These are phyloP conservation scores for Iris pallida DNA, from an alignment of 116 monocot genomes.

Conservation along the genomic window DNA sequence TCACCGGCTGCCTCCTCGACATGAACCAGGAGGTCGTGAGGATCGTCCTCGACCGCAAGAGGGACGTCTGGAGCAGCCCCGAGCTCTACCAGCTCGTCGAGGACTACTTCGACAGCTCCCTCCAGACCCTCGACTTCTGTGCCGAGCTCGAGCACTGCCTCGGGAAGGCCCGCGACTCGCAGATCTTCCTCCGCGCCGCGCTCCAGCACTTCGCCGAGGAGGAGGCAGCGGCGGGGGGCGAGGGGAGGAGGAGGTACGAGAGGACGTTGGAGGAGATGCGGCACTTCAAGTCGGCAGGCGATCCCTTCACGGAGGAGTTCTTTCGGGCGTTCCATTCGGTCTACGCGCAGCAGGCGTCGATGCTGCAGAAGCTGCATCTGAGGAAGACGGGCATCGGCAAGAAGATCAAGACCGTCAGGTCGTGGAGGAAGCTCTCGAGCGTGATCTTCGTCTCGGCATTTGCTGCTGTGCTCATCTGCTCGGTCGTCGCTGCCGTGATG, in stretches of 20 bases:
- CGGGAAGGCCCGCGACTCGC: conserved; percentile 45
- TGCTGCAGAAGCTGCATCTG: conserved; percentile 58
- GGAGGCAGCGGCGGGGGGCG: background rate
- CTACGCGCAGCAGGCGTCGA: conserved; percentile 38
- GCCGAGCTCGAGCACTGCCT: conserved; percentile 60
- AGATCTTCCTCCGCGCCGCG: conserved; percentile 55
- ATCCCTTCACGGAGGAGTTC: conserved; percentile 73
- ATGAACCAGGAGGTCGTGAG: conserved; percentile 76
- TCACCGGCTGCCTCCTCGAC: conserved; percentile 72
- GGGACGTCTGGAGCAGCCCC: conserved; percentile 60
- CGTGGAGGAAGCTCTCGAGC: too few species aligned
- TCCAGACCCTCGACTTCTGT: conserved; percentile 69
- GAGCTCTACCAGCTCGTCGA: conserved; percentile 62
- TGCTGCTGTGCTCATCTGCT: too few species aligned
- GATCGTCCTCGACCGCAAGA: conserved; percentile 62
- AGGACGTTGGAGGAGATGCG: conserved; percentile 58
- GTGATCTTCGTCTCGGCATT: too few species aligned
- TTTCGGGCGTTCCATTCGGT: conserved; percentile 44
- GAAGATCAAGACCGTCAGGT: too few species aligned
- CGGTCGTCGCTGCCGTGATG: too few species aligned
- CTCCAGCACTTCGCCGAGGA: conserved; percentile 41
- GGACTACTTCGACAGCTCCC: conserved; percentile 64
- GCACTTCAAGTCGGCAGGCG: conserved; percentile 42
- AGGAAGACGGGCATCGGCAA: too few species aligned
- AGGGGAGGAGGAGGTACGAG: conserved; percentile 25